phyloP scores from a whole-genome alignment of 2,329 filamentous ascomycete species.

The Aspergillus pseudoglaucus region DNA sequence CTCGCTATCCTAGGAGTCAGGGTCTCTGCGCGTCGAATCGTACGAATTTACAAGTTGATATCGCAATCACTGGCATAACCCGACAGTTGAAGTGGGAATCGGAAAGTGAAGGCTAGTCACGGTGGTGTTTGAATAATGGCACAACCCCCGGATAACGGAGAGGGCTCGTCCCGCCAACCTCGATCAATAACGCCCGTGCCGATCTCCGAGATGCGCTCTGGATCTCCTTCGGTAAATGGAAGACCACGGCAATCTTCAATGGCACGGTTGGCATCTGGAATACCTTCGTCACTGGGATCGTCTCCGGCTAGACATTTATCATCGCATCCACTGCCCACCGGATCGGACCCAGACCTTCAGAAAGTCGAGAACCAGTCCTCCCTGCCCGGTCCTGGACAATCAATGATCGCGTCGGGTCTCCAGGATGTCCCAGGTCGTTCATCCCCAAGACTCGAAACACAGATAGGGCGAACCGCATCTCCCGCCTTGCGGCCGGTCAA shows the following conservation, averaged over 20 bases:
- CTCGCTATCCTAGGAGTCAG: too few relatives aligned
- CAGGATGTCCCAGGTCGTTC: conserved; percentile 61
- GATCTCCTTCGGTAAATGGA: conserved; percentile 34
- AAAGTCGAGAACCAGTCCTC: conserved; percentile 54
- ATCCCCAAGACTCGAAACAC: conserved; percentile 37
- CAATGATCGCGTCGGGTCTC: conserved; percentile 81
- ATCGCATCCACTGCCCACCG: conserved; percentile 36
- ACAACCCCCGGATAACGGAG: conserved; percentile 26
- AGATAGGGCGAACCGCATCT: conserved; percentile 50
- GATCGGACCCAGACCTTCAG: conserved; percentile 56
- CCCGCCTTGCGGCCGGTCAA: conserved; percentile 51
- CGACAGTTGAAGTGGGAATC: not conserved
- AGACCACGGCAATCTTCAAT: conserved; percentile 45
- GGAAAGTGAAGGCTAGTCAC: not conserved
- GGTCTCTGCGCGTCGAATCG: too few relatives aligned
- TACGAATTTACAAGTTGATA: too few relatives aligned
- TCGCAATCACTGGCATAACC: not conserved
- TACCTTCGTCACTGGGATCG: conserved; percentile 42
- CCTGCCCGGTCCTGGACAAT: conserved; percentile 70
- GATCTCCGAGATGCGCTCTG: conserved; percentile 24
- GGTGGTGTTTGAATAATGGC: conserved; percentile 7
- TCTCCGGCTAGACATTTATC: conserved; percentile 37
- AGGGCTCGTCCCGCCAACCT: conserved; percentile 28
- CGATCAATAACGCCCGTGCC: conserved; percentile 28
- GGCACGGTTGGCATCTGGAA: conserved; percentile 50